Conservation (phyloP, 305 asterid species). For the Fraxinus xanthoxyloides region DNA sequence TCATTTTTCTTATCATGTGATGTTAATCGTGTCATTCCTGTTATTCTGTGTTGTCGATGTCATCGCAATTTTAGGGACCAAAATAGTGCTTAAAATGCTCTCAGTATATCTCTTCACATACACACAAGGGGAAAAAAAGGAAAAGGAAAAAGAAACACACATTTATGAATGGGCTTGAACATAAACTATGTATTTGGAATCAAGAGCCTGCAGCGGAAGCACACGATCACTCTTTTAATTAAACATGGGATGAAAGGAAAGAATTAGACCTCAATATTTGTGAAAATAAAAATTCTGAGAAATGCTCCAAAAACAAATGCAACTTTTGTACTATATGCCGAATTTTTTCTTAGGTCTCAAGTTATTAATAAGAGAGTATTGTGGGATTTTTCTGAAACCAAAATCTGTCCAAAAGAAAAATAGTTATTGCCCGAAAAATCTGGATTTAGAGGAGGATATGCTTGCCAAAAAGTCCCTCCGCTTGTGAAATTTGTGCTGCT, state of each 20-base stretch:
- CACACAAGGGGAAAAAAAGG: background rate
- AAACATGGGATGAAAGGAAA: background rate
- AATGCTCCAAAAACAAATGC: background rate
- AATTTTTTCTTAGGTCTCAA: background rate
- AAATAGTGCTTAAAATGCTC: background rate
- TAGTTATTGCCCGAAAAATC: background rate
- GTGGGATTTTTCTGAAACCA: background rate
- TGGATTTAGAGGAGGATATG: background rate
- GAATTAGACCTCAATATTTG: background rate
- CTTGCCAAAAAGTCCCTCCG: background rate
- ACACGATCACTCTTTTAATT: background rate
- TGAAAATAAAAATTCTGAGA: background rate
- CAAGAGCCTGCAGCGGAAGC: background rate
- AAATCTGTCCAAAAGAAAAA: background rate
- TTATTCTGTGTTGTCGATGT: background rate
- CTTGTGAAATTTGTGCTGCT: background rate
- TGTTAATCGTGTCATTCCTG: background rate
- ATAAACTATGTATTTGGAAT: background rate
- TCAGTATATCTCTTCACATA: background rate
- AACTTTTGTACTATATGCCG: background rate
- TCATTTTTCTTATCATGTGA: background rate
- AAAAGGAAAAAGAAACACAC: background rate
- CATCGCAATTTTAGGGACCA: background rate
- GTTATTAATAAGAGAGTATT: background rate
- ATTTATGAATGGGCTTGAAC: background rate